Base-by-base conservation (phyloP, 177 flowering plant species). In the Vitis hybrid region DNA sequence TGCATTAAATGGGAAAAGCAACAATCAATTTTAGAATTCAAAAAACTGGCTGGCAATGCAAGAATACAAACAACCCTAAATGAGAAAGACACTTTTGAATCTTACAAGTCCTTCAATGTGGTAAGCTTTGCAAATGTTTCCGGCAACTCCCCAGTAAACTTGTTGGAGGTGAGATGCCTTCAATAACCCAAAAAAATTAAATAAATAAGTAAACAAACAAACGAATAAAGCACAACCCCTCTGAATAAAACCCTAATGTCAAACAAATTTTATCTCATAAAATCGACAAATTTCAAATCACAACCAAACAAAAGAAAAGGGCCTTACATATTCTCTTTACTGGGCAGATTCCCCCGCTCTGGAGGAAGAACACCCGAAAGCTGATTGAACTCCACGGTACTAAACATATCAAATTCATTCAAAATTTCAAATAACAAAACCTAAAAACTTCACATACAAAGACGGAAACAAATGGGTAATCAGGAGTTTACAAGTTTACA, bases 291-390 rank as follows among this genome's bases (percentile, higher is more conserved):
- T 21, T 21, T 21, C 24, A 21, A 35, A 35, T 6, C 40, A 35
- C 5, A 35, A 35, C 6, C 40, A 35, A 35, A 35, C 40, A 35
- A 35, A 4, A 32, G n/a, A 27, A 18, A 51, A 80, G n/a, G 50
- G 11, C 30, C 85, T 84, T 82, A 90, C 97, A 92, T 21, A 2
- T 0, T 3, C 74, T 78, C 78, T 21, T 54, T 70, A n/a, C 24
- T 21, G 24, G 24, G 2, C 57, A 91, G 54, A 61, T 82, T 69
- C 60, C 94, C 98, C 55, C 91, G 80, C 75, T 86, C 85, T 14
- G 74, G 73, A 73, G 98, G 97, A 71, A 93, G 74, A 60, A 10
- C 27, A 18, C 97, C 93, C 18, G 90, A 82, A 11, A 93, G 65
- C 66, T 82, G 85, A 81, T 91, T 90, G 75, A 1, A 40, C 35